Percentiles rank a stretch among this genome's conserved stretches.
Conservation (phyloP, 306 rosid genomes). For the Hippophae gyantsensis region DNA sequence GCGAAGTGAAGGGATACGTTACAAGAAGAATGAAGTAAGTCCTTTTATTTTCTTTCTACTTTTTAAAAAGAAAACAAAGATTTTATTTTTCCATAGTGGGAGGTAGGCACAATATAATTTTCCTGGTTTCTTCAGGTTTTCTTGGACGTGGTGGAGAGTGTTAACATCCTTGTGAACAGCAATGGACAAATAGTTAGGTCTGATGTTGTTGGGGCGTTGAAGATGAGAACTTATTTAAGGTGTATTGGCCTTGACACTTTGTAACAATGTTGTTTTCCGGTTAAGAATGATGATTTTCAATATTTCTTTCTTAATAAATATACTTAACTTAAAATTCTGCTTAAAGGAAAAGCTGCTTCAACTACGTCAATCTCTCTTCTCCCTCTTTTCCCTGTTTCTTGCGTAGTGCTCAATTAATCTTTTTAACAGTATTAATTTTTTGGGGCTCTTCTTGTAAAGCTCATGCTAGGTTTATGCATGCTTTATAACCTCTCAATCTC, state of each 20-base stretch:
- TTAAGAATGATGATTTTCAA: background rate
- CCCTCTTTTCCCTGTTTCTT: too few species aligned
- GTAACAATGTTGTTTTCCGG: background rate
- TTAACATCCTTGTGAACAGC: constrained; percentile 96
- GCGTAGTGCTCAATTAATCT: too few species aligned
- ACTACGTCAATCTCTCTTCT: too few species aligned
- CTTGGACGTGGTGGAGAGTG: constrained; percentile 99
- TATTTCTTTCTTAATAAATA: background rate
- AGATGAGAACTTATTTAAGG: constrained; percentile 98
- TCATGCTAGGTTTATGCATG: too few species aligned
- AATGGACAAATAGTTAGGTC: constrained; percentile 97
- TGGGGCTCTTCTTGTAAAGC: too few species aligned
- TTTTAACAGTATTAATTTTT: too few species aligned
- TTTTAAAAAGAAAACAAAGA: background rate
- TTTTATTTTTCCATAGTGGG: constrained; percentile 4
- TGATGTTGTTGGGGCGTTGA: constrained; percentile 96
- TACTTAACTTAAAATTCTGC: too few species aligned
- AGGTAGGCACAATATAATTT: constrained; percentile 10
- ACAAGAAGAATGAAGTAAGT: constrained; percentile 94
- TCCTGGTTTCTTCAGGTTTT: constrained; percentile 51
- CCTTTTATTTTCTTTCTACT: background rate
- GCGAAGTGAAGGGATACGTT: constrained; percentile 94
- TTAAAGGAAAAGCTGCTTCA: too few species aligned
- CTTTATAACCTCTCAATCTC: too few species aligned
- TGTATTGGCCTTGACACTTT: constrained; percentile 22